phyloP scores from a whole-genome alignment of 129 eudicot species.

The Chrysanthemum lavandulifolium region DNA sequence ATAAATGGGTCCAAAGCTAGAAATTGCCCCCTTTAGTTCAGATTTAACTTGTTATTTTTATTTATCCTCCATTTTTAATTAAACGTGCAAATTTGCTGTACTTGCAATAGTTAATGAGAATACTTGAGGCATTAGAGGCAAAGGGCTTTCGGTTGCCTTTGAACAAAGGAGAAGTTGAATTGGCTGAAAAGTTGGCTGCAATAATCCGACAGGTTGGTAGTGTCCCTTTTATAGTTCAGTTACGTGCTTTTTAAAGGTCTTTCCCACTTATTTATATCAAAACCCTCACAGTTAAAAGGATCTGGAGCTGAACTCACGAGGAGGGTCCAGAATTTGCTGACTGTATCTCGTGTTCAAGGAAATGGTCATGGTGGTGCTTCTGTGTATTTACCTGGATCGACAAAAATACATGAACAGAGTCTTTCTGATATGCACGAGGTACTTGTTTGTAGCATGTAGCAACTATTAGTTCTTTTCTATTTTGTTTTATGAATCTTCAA shows the following conservation, averaged over 20 bases:
- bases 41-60: neutral
- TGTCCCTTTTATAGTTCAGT: slow-evolving; percentile 4
- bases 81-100: slow-evolving; percentile 16
- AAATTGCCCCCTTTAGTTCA: neutral
- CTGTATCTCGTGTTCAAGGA: slow-evolving; percentile 77
- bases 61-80: slow-evolving; percentile 7
- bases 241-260: slow-evolving; percentile 5
- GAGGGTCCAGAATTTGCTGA: slow-evolving; percentile 89
- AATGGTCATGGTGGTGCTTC: slow-evolving; percentile 69
- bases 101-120: slow-evolving; percentile 82
- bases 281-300: slow-evolving; percentile 71
- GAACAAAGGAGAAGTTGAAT: slow-evolving; percentile 94
- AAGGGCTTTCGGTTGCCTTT: slow-evolving; percentile 88
- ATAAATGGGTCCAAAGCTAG: neutral
- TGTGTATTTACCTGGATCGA: slow-evolving; percentile 79
- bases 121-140: slow-evolving; percentile 91
- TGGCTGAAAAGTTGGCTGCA: slow-evolving; percentile 86
- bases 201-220: slow-evolving; percentile 74
- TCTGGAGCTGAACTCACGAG: slow-evolving; percentile 96
- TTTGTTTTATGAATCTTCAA: no score
- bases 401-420: slow-evolving; percentile 86
- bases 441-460: slow-evolving; percentile 2
- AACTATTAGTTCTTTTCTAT: neutral
- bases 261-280: slow-evolving; percentile 23
- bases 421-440: slow-evolving; percentile 98